phyloP scores from a whole-genome alignment of 78 protist genomes.

The Polysphondylium violaceum region DNA sequence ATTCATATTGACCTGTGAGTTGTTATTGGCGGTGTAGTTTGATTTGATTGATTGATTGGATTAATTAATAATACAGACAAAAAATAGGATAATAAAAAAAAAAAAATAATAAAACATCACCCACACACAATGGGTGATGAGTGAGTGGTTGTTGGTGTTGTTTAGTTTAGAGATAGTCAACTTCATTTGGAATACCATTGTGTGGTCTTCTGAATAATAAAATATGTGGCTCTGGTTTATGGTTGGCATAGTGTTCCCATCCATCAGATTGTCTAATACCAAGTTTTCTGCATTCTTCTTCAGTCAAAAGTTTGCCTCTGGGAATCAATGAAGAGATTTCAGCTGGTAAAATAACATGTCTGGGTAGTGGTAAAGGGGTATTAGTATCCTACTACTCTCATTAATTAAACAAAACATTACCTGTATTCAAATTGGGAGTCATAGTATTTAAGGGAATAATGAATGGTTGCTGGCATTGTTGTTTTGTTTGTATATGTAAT shows the following conservation, averaged over 20 bases:
- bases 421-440: conserved; percentile 86
- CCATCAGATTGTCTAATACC: conserved; percentile 95
- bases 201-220: conserved; percentile 90
- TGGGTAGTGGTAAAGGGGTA: neutral
- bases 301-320: conserved; percentile 82
- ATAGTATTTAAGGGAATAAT: conserved; percentile 83
- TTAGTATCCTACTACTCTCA: neutral
- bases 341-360: conserved; percentile 92
- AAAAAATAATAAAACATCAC: no score
- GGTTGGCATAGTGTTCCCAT: conserved; percentile 95
- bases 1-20: no score
- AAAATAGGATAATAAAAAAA: neutral
- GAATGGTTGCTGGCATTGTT: conserved; percentile 43
- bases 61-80: neutral
- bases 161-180: conserved; percentile 51
- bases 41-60: neutral
- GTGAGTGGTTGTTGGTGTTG: neutral
- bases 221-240: conserved; percentile 97
- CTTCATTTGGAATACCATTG: conserved; percentile 70
- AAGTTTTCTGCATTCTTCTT: conserved; percentile 92
- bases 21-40: neutral
- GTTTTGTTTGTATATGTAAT: neutral
- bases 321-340: conserved; percentile 85
- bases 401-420: conserved; percentile 24
- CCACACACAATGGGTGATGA: neutral